These are phyloP conservation scores for Sporopachydermia quercuum DNA, from an alignment of 805 yeast species.

Conservation along the genomic window DNA sequence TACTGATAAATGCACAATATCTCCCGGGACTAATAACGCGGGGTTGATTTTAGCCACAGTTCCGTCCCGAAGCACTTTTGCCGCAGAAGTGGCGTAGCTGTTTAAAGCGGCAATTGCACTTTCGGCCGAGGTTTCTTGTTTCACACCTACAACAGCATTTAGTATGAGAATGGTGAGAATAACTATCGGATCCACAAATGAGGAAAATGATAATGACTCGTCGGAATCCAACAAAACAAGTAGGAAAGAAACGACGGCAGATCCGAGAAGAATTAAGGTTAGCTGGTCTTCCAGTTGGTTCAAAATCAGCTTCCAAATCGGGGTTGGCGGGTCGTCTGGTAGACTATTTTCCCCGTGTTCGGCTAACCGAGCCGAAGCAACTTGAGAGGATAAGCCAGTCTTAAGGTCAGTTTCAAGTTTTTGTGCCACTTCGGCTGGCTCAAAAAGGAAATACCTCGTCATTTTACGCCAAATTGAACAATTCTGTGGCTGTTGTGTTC, in stretches of 20 bases:
- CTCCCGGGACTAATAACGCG: constrained; percentile 27
- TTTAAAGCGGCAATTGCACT: constrained; percentile 34
- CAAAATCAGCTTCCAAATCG: constrained; percentile 20
- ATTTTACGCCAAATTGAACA: background rate
- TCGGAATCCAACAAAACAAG: constrained; percentile 17
- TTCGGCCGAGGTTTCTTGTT: constrained; percentile 36
- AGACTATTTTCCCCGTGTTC: constrained; percentile 7
- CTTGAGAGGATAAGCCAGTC: background rate
- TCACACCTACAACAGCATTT: constrained; percentile 33
- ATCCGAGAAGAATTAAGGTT: constrained; percentile 19
- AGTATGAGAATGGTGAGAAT: constrained; percentile 30
- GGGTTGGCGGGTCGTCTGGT: constrained; percentile 23
- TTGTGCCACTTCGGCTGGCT: background rate
- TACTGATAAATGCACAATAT: constrained; percentile 23
- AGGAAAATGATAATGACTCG: constrained; percentile 18
- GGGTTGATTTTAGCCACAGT: constrained; percentile 26
- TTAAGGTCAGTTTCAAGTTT: background rate
- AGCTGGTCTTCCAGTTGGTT: constrained; percentile 23
- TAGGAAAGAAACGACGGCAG: constrained; percentile 20
- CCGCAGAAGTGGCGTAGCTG: constrained; percentile 31
- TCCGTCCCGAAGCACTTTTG: constrained; percentile 30
- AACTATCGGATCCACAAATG: constrained; percentile 24
- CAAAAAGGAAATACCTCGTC: background rate
- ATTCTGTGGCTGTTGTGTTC: no score
- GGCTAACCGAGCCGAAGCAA: background rate